Evolutionary conservation across 345 rosid species (phyloP), one percentile per base, ranked within the genome.

Genomic region (Gossypium anomalum): DNA sequence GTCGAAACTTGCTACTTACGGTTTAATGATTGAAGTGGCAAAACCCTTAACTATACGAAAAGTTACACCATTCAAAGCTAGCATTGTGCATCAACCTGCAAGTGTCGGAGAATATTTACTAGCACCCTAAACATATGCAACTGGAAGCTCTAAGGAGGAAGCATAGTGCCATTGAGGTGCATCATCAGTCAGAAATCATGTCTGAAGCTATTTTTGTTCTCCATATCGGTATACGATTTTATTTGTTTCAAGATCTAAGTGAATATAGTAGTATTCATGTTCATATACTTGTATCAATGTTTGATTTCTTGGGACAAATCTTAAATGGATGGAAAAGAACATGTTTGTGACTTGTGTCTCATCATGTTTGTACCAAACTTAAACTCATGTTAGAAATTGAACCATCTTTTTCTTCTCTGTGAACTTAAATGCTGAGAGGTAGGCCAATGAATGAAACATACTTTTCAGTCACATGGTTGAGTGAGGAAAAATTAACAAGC

Each of bases 41-140:
- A 2, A 20, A 23, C 12, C 34, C 12, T 23, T 52, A 44, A 34
- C 25, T 10, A 25, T 23, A 70, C 5, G 63, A 23, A 59, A 59
- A 23, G 3, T 23, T 59, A 25, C 63, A 23, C 25, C 63, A 59
- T 23, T 59, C 63, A 4, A 11, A 59, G 38, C 63, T 59, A 12
- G 22, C 9, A 16, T 38, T 27, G 11, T 7, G 29, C 70, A 45
- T 59, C 73, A 73, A 3, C 56, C 53, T 41, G 47, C 20, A 16
- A 57, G 55, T 20, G 64, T 43, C 10, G 75, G 66, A 22, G 38
- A 63, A 51, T 51, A 16, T 29, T 70, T 71, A 45, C 65, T 64
- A 67, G 51, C 29, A 5, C 47, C 38, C 16, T n/a, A 17, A 1
- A 7, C 25, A 41, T 22, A 52, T 23, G 64, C 41, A 17, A 25